Evolutionary conservation across 164 flowering plant species (phyloP).

Genomic region (Piper longum): DNA sequence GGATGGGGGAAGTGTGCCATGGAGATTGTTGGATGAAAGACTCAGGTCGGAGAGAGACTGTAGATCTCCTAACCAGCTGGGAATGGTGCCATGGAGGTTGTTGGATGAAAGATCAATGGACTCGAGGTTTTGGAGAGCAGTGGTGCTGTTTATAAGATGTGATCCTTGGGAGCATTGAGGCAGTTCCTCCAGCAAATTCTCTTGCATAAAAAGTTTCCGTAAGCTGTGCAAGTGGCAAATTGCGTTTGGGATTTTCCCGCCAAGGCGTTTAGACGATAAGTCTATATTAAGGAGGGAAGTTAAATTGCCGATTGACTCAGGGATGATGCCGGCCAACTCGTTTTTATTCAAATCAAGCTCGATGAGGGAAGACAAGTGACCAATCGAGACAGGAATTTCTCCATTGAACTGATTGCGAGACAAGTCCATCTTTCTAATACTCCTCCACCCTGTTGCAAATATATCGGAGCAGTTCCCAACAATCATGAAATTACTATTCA

Average conservation of each 20-base stretch:
- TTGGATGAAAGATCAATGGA: neutral
- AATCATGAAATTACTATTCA: neutral
- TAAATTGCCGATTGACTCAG: neutral
- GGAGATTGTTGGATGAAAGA: neutral
- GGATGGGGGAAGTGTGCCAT: neutral
- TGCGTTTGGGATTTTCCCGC: neutral
- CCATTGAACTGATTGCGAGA: conserved; percentile 9
- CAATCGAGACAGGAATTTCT: conserved; percentile 8
- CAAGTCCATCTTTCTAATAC: neutral
- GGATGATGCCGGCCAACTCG: neutral
- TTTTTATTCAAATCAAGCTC: neutral
- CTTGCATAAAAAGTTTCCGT: no score
- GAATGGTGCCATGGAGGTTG: conserved; percentile 20
- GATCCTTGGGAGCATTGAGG: no score
- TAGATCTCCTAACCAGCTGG: conserved; percentile 4
- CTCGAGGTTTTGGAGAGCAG: neutral
- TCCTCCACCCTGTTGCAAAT: neutral
- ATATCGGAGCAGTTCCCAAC: neutral
- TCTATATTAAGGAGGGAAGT: neutral
- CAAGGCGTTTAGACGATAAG: neutral
- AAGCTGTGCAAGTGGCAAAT: no score
- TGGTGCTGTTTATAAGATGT: no score
- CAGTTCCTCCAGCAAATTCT: no score
- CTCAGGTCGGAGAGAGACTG: neutral
- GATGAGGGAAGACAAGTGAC: conserved; percentile 1